A percentile compares a stretch with the other conserved stretches of the same genome.
Evolutionary conservation across 805 yeast genomes (phyloP).

Genomic region (Kluyveromyces siamensis): DNA sequence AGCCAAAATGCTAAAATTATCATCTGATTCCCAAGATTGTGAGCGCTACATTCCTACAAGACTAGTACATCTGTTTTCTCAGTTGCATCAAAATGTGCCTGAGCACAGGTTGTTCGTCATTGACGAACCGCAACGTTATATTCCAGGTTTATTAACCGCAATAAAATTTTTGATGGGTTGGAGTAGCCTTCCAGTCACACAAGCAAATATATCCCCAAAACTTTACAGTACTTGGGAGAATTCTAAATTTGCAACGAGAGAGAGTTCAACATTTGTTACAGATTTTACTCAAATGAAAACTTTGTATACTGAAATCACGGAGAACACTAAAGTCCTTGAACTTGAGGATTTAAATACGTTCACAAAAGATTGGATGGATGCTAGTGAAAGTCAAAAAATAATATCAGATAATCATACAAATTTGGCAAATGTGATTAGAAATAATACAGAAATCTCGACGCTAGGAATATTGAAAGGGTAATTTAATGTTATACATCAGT

Average conservation of each 20-base stretch:
- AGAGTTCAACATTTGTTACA: conserved; percentile 6
- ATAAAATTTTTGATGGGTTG: conserved; percentile 4
- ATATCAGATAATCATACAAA: background rate
- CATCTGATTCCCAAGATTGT: background rate
- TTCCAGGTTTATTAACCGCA: conserved; percentile 8
- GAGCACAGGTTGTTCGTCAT: conserved; percentile 20
- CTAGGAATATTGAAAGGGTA: background rate
- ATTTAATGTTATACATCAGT: too few species aligned
- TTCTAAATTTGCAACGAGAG: background rate
- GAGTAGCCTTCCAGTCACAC: background rate
- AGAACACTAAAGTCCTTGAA: conserved; percentile 10
- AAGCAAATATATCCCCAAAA: background rate
- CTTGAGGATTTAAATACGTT: conserved; percentile 15
- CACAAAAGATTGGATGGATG: conserved; percentile 19
- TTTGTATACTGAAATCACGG: conserved; percentile 14
- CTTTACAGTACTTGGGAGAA: background rate
- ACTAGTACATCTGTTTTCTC: conserved; percentile 18
- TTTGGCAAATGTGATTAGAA: background rate
- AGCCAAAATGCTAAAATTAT: background rate
- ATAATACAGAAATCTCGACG: background rate
- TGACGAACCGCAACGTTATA: conserved; percentile 17
- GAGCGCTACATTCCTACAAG: conserved; percentile 21
- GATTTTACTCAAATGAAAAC: conserved; percentile 15
- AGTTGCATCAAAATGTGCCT: conserved; percentile 16
- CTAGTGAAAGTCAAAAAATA: conserved; percentile 5